Percentiles rank a stretch among this genome's conserved stretches.
Evolutionary conservation across 176 grass and related monocot species (phyloP).

Genomic region (Bonia amplexicaulis): DNA sequence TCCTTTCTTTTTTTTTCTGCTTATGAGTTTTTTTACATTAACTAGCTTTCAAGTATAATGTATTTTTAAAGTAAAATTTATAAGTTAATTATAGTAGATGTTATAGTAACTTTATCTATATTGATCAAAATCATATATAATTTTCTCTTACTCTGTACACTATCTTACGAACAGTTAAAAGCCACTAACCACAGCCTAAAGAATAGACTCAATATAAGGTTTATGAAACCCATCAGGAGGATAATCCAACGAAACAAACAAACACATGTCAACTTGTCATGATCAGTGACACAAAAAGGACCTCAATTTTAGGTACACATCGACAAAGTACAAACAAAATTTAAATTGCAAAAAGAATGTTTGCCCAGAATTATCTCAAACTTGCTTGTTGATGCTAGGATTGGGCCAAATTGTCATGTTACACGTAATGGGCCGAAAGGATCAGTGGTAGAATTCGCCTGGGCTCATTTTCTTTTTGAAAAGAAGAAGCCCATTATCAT

Average conservation of each 20-base stretch:
- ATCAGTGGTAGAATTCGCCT: background rate
- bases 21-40: too few relatives aligned
- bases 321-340: background rate
- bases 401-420: background rate
- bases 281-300: background rate
- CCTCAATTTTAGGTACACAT: background rate
- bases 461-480: background rate
- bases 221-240: background rate
- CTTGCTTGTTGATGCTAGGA: background rate
- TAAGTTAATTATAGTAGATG: too few relatives aligned
- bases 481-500: background rate
- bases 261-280: background rate
- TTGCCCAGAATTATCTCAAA: background rate
- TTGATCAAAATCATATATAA: too few relatives aligned
- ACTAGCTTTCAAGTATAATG: too few relatives aligned
- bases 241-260: background rate
- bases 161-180: too few relatives aligned
- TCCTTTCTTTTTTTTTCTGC: too few relatives aligned
- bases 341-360: background rate
- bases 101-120: too few relatives aligned
- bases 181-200: accelerated
- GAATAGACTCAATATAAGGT: background rate
- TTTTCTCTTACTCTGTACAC: too few relatives aligned
- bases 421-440: background rate
- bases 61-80: too few relatives aligned